Percentiles rank a stretch among this genome's conserved stretches.
These are phyloP conservation scores for Knufia fluminis DNA, from an alignment of 2,329 filamentous ascomycete species.

Conservation along the genomic window DNA sequence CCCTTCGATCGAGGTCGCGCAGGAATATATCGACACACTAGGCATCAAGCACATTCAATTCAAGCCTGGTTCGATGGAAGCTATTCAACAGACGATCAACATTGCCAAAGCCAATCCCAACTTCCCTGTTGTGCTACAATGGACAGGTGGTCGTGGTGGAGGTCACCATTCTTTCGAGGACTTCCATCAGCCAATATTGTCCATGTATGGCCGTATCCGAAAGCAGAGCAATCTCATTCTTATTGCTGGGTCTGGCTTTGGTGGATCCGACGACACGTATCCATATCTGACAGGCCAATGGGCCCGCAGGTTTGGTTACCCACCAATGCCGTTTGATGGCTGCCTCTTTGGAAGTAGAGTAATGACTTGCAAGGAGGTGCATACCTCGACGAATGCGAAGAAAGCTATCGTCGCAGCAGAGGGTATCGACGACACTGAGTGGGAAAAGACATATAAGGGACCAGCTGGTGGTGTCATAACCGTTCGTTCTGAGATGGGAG, in stretches of 20 bases:
- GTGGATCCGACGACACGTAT: slow-evolving; percentile 80
- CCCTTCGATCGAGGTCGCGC: slow-evolving; percentile 83
- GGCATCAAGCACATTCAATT: slow-evolving; percentile 89
- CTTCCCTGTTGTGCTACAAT: slow-evolving; percentile 88
- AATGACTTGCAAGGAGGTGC: slow-evolving; percentile 89
- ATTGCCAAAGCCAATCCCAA: slow-evolving; percentile 88
- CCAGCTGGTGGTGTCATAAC: slow-evolving; percentile 90
- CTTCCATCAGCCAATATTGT: slow-evolving; percentile 83
- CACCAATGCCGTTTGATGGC: slow-evolving; percentile 89
- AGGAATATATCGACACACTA: slow-evolving; percentile 87
- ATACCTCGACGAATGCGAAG: slow-evolving; percentile 80
- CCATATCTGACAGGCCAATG: slow-evolving; percentile 84
- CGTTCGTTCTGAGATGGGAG: slow-evolving; percentile 96
- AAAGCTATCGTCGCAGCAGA: slow-evolving; percentile 80
- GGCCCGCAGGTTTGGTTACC: slow-evolving; percentile 79
- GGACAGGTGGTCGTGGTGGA: slow-evolving; percentile 89
- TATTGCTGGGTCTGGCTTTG: slow-evolving; percentile 85
- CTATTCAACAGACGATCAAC: slow-evolving; percentile 82
- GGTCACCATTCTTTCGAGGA: slow-evolving; percentile 93
- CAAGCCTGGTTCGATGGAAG: slow-evolving; percentile 83
- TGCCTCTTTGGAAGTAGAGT: slow-evolving; percentile 84
- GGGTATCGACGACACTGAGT: slow-evolving; percentile 70
- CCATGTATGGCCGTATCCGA: slow-evolving; percentile 84
- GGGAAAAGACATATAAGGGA: slow-evolving; percentile 91
- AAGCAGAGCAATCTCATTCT: slow-evolving; percentile 79